Percentiles rank a stretch among this genome's conserved stretches.
Conservation (phyloP, 495 filamentous ascomycete species). For the Daldinia decipiens region DNA sequence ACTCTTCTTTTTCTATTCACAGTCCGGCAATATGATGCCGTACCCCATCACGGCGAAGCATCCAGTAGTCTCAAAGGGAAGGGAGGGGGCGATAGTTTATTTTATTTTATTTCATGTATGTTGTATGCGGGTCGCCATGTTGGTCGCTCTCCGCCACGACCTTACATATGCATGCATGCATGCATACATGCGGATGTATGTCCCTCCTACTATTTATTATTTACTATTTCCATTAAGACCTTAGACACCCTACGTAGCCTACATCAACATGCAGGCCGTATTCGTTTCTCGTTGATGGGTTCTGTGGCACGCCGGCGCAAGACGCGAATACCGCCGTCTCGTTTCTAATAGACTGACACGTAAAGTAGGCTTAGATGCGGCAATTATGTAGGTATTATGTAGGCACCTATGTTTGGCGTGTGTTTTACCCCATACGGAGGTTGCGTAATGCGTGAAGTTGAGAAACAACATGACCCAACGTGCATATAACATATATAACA, state of each 20-base stretch:
- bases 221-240: not conserved
- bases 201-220: no score
- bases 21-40: constrained; percentile 4
- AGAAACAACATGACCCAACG: not conserved
- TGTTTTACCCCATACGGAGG: not conserved
- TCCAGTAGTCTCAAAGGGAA: constrained; percentile 16
- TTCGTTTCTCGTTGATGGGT: not conserved
- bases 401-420: not conserved
- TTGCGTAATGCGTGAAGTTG: not conserved
- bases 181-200: not conserved
- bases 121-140: constrained; percentile 11
- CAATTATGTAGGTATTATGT: constrained; percentile 6
- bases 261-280: not conserved
- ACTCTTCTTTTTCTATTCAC: not conserved
- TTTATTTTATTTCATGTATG: constrained; percentile 6
- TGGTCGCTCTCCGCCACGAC: constrained; percentile 33
- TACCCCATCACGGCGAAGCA: constrained; percentile 20
- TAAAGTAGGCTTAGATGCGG: not conserved
- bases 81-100: not conserved
- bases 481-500: no score
- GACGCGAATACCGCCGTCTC: no score
- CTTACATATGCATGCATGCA: constrained; percentile 16
- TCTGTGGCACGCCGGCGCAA: not conserved
- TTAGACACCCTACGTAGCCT: not conserved
- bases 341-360: not conserved